Conservation (phyloP, 257 asterid species). For the Jacaranda copaia region DNA sequence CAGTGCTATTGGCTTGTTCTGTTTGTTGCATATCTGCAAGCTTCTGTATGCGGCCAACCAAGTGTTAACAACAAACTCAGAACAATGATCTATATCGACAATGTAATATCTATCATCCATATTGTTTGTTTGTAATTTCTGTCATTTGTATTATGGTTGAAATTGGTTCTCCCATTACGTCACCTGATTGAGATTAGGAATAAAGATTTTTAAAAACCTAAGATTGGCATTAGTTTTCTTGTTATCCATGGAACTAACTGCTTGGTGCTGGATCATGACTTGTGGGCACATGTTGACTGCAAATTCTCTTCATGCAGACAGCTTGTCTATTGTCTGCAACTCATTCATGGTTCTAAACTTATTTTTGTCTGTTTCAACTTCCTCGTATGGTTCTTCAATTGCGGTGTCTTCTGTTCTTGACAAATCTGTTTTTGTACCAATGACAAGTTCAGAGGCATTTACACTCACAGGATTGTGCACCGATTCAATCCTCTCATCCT, state of each 20-base stretch:
- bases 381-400: background rate
- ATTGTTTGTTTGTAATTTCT: no score
- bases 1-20: no score
- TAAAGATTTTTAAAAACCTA: no score
- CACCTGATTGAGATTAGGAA: background rate
- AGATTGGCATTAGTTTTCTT: background rate
- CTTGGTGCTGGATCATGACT: background rate
- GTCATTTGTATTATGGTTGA: no score
- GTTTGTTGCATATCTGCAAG: no score
- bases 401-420: constrained; percentile 6
- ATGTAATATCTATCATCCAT: no score
- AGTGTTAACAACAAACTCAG: no score
- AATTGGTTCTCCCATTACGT: background rate
- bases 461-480: constrained; percentile 4
- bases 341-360: no score
- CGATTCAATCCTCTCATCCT: constrained; percentile 21
- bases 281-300: background rate
- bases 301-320: background rate
- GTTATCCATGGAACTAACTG: background rate
- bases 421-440: constrained; percentile 5
- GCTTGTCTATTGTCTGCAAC: background rate
- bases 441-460: constrained; percentile 18
- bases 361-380: background rate
- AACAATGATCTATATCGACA: no score
- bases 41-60: no score